Conservation (phyloP, 495 filamentous ascomycete species). For the Usnea hakonensis region DNA sequence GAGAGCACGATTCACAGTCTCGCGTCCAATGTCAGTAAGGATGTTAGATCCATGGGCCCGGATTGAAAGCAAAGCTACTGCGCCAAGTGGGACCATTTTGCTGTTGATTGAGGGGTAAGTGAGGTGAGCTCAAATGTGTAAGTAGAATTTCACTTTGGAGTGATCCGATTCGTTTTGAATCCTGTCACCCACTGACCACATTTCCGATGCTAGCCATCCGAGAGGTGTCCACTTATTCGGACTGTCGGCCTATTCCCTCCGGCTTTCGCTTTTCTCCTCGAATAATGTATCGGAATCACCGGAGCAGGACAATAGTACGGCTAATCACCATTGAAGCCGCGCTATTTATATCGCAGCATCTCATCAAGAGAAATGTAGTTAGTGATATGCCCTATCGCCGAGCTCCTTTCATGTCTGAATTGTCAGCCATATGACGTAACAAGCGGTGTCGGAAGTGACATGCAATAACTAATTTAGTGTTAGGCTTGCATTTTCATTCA, state of each 20-base stretch:
- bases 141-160: not conserved
- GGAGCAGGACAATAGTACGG: not conserved
- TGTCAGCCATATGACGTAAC: not conserved
- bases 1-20: slow-evolving; percentile 31
- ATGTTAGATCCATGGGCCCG: slow-evolving; percentile 12
- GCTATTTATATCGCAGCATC: not conserved
- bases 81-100: not conserved
- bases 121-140: not conserved
- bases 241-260: not conserved
- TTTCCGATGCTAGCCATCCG: not conserved
- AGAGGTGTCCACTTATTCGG: not conserved
- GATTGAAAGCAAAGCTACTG: not conserved
- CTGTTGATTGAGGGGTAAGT: not conserved
- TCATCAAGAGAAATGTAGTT: not conserved
- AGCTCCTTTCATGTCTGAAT: not conserved
- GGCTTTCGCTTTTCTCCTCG: not conserved
- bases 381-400: not conserved
- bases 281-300: not conserved
- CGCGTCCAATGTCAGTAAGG: slow-evolving; percentile 15
- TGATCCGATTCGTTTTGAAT: not conserved
- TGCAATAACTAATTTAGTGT: not conserved
- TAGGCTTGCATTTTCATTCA: not conserved
- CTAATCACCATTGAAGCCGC: not conserved
- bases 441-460: too few relatives aligned
- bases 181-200: not conserved